A percentile compares a stretch with the other conserved stretches of the same genome.
Evolutionary conservation across 805 yeast species (phyloP).

Genomic region (Isabelozyma rhagii): DNA sequence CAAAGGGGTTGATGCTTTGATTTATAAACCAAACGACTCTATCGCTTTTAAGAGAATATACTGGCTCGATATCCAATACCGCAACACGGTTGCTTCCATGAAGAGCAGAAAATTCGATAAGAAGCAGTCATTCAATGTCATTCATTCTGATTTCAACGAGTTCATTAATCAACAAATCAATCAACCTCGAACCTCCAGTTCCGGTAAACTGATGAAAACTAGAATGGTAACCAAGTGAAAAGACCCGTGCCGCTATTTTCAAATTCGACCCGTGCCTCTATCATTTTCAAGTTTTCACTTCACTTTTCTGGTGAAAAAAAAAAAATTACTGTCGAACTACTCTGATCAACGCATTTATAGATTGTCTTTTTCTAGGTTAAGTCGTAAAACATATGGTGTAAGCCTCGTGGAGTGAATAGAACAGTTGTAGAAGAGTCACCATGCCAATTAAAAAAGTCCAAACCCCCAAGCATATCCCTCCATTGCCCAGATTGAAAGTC

Average conservation of each 20-base stretch:
- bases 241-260: neutral
- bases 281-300: neutral
- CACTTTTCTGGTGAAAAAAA: neutral
- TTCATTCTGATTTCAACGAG: neutral
- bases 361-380: neutral
- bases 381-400: neutral
- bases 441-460: constrained; percentile 45
- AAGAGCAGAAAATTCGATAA: neutral
- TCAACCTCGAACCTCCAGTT: neutral
- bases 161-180: neutral
- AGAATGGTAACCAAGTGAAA: neutral
- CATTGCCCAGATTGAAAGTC: constrained; percentile 69
- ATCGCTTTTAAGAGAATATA: constrained; percentile 28
- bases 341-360: neutral
- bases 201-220: neutral
- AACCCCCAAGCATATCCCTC: constrained; percentile 51
- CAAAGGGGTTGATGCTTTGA: constrained; percentile 20
- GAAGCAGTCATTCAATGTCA: neutral
- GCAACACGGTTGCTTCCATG: neutral
- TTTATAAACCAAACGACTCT: constrained; percentile 20
- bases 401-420: neutral
- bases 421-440: constrained; percentile 1
- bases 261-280: neutral
- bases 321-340: neutral
- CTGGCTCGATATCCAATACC: constrained; percentile 19